Conservation (phyloP, 345 rosid genomes). For the Schrenkiella parvula region DNA sequence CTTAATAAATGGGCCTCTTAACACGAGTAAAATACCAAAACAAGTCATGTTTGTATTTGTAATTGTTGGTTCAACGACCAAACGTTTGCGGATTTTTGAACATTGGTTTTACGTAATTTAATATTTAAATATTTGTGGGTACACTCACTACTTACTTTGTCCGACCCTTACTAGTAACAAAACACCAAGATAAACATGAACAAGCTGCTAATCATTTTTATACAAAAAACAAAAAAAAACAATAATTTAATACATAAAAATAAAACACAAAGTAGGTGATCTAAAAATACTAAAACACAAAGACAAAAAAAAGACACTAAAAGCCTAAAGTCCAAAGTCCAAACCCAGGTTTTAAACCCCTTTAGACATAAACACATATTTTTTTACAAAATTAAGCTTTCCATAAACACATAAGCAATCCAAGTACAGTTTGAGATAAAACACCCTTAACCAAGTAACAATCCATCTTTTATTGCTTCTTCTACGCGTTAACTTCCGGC, state of each 20-base stretch:
- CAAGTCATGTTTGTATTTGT: no score
- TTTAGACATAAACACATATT: not conserved
- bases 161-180: not conserved
- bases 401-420: slow-evolving; percentile 23
- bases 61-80: no score
- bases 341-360: not conserved
- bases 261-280: not conserved
- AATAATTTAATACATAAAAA: not conserved
- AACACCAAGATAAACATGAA: not conserved
- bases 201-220: slow-evolving; percentile 15
- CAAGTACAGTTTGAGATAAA: not conserved
- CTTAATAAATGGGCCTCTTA: slow-evolving; percentile 2
- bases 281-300: slow-evolving; percentile 4
- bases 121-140: no score
- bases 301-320: slow-evolving; percentile 2
- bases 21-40: no score
- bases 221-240: not conserved
- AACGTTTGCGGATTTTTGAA: no score
- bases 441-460: not conserved
- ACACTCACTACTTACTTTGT: no score
- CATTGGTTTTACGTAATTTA: no score
- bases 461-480: not conserved
- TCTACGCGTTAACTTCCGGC: slow-evolving; percentile 41
- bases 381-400: not conserved
- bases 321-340: not conserved